Evolutionary conservation across 768 basidiomycete genomes (phyloP), one percentile per base, ranked within the genome.

Genomic region (Leucocoprinus leucothites): DNA sequence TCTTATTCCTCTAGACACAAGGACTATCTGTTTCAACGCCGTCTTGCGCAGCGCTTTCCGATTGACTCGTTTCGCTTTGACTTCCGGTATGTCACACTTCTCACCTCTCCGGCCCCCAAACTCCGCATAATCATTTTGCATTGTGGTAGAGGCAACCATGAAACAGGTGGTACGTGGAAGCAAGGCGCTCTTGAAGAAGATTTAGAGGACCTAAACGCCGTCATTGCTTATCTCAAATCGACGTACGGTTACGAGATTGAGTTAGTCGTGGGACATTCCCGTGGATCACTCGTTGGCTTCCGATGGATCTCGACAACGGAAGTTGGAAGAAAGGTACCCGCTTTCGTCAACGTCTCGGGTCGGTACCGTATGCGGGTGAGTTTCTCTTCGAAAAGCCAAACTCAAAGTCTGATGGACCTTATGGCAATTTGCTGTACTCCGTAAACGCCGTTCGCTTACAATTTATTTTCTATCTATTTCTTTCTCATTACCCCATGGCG

Each of bases 11-110:
- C 46, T 68, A 92, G 90, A 63, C 91, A 93, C 68, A 91, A 91
- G 62, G 86, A 93, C 65, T 93, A 93, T 70, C 67, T 93, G 46
- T 91, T 87, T 73, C 86, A 88, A 68, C 86, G 85, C 64, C 81
- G 79, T 13, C 81, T 93, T 18, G 88, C 87, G 2, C 65, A 68
- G 36, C 75, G 72, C 35, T 68, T 91, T 13, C 86, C 88, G 0
- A 63, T 89, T 21, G 91, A 94, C 67, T 91, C 89, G 2, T 91
- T 93, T 66, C 80, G 90, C 28, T 91, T 94, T 63, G 91, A 94
- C 67, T 94, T 94, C 70, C 82, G 89, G 89, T 91, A 63, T 53
- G 81, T 64, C 42, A n/a, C n/a, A n/a, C n/a, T 49, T 38, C 35
- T 26, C 11, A 52, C 38, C 42, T 38, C 26, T 45, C 42, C 28